Evolutionary conservation across 1,284 basidiomycete species (phyloP), one percentile per base, ranked within the genome.

Genomic region (Melampsora americana): DNA sequence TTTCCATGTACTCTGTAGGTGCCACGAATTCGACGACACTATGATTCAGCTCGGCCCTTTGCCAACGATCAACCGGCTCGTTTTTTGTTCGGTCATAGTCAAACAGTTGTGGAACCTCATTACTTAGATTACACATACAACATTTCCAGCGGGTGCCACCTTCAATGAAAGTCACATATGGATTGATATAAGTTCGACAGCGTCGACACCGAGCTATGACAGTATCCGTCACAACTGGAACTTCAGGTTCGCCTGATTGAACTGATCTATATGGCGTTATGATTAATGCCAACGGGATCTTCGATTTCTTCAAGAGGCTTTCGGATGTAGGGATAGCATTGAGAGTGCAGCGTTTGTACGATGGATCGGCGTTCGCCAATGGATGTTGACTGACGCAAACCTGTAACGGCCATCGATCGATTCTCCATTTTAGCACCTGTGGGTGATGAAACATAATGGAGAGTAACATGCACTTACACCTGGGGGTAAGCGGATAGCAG

Each of bases 141-240:
- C 96, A 99, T 83, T 96, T 92, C 96, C 96, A 98, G 86, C 95
- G 89, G 84, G 94, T 95, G 46, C 96, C 96, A 78, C 94, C 94
- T 82, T 99, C 96, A 82, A 97, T 94, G 83, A 99, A 99, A 80
- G 94, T 93, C 56, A 98, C 95, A 82, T 93, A 99, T 4, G 96
- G 95, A 83, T 99, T 98, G 85, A 99, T 99, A 85, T 99, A 99
- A 60, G 93, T 93, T 81, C 96, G 88, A 87, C 96, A 99, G 53
- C 95, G 89, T 78, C 96, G 88, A 85, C 96, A 99, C 62, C 96
- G 91, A 64, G 96, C 95, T 80, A 99, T 99, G 65, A 99, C 92
- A 0, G 92, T 93, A 83, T 99, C 96, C 0, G 91, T 88, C 1
- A 97, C 89, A 48, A 97, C 87, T 14, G 94, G 93, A 16, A 97